Conservation (phyloP, 768 basidiomycete genomes). For the Tulasnella sp. region DNA sequence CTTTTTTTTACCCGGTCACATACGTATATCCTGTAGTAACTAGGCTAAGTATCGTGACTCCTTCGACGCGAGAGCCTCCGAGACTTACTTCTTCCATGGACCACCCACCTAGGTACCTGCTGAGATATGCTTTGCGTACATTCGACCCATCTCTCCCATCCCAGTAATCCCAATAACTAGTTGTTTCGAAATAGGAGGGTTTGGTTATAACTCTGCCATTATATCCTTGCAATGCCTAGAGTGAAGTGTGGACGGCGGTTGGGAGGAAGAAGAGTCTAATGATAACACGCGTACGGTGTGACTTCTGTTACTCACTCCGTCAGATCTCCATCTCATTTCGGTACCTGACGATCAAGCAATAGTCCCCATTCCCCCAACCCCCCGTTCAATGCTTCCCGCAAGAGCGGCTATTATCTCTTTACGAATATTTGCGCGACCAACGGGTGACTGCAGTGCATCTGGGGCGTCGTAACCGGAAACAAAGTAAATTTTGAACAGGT, state of each 20-base stretch:
- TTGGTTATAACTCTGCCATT: slow-evolving; percentile 34
- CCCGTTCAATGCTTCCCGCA: too few species aligned
- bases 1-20: slow-evolving; percentile 78
- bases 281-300: neutral
- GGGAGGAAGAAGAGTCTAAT: neutral
- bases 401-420: too few species aligned
- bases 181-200: slow-evolving; percentile 47
- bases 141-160: slow-evolving; percentile 95
- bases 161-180: slow-evolving; percentile 88
- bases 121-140: slow-evolving; percentile 81
- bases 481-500: too few species aligned
- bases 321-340: neutral
- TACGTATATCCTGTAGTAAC: slow-evolving; percentile 68
- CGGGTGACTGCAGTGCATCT: too few species aligned
- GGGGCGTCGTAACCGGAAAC: too few species aligned
- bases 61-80: neutral
- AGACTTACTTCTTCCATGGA: slow-evolving; percentile 76
- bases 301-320: neutral
- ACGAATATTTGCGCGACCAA: too few species aligned
- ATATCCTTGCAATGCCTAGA: too few species aligned
- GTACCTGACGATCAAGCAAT: neutral
- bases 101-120: too few species aligned
- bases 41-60: neutral
- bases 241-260: neutral
- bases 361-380: too few species aligned